Conservation (phyloP, 306 rosid species). For the Cercis canadensis region DNA sequence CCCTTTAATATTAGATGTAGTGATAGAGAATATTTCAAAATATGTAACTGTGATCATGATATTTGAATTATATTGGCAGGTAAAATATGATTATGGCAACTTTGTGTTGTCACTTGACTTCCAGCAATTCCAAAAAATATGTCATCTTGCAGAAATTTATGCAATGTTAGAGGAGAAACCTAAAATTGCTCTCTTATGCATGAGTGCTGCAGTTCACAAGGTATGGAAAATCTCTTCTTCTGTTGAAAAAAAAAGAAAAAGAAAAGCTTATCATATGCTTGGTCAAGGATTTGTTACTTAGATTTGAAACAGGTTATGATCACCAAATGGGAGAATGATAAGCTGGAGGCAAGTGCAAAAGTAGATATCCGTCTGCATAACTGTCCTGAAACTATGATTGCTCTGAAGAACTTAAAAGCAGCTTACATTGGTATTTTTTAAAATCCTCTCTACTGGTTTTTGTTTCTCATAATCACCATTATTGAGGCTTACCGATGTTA, state of each 20-base stretch:
- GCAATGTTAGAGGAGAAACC: conserved; percentile 70
- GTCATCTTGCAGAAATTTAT: conserved; percentile 53
- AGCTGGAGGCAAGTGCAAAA: conserved; percentile 55
- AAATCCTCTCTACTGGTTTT: not conserved
- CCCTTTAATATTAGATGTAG: too few relatives aligned
- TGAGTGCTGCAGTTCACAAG: conserved; percentile 81
- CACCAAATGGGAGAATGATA: conserved; percentile 48
- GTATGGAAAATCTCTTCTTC: conserved; percentile 37
- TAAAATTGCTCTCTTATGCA: conserved; percentile 71
- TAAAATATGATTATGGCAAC: conserved; percentile 54
- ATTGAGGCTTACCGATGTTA: conserved; percentile 10
- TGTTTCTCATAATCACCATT: conserved; percentile 2
- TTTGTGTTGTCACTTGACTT: conserved; percentile 68
- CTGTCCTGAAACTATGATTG: conserved; percentile 79
- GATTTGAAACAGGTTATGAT: conserved; percentile 60
- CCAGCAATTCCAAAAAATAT: conserved; percentile 59
- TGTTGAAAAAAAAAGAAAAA: not conserved
- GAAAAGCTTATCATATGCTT: conserved; percentile 26
- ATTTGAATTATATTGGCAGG: conserved; percentile 44
- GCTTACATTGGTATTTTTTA: conserved; percentile 76
- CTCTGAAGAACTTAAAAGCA: conserved; percentile 90
- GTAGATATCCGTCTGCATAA: conserved; percentile 77
- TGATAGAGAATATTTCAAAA: conserved; percentile 8
- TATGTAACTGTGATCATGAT: not conserved
- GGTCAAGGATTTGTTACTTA: conserved; percentile 22